Evolutionary conservation across 306 rosid species (phyloP), one percentile per base, ranked within the genome.

Genomic region (Cicer pinnatifidum): DNA sequence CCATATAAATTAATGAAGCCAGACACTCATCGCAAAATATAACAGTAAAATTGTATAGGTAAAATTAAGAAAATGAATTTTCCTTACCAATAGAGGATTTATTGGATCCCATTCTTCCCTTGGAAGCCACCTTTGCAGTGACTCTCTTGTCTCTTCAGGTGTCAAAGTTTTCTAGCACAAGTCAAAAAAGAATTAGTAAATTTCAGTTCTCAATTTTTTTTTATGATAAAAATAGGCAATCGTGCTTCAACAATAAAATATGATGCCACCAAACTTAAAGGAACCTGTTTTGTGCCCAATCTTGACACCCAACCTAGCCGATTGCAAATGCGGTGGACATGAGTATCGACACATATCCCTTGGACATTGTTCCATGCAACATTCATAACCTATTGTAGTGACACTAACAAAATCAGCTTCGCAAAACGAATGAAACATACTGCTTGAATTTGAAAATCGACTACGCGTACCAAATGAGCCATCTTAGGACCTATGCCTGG

Each of bases 401-500:
- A 56, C 81, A 85, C 33, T 65, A 10, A 72, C 35, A 72, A 76
- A 65, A 75, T 59, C 63, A 20, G 48, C 33, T 75, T 80, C 17
- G 48, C 46, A 75, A 76, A 70, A 71, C 69, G 62, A 51, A 64
- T 59, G 76, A 45, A 71, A 65, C 61, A 68, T 2, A 43, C 15
- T 69, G 60, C 71, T 80, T 78, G 61, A 45, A 77, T 50, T 20
- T 77, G 11, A 7, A 51, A 73, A 45, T 61, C 68, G 41, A 59
- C 50, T 56, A 63, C 28, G 12, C 75, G 38, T 83, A 93, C 98
- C 95, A 94, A 85, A 86, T 94, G 96, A 64, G 96, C 98, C 97
- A 94, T 94, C 89, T 94, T 94, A 72, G 98, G 98, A 72, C 98
- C 98, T 53, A 94, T 91, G 75, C 98, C 97, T 11, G 97, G 97